phyloP scores from a whole-genome alignment of 2,329 filamentous ascomycete species.

The Elsinoe necatrix region DNA sequence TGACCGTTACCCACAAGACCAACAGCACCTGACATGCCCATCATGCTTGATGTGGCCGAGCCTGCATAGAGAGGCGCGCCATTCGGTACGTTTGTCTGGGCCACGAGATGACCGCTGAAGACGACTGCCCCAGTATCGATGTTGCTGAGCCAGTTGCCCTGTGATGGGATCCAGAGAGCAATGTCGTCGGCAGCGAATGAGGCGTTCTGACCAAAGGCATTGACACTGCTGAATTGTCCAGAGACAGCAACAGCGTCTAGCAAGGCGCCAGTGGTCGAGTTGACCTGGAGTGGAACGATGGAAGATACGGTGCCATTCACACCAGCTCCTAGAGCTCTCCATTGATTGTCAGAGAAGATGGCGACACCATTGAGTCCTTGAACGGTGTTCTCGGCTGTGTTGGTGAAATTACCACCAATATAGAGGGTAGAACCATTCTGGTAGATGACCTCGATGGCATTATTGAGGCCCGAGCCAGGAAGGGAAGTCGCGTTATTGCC shows the following conservation, averaged over 20 bases:
- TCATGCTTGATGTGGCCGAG: constrained; percentile 66
- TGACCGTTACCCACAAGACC: constrained; percentile 46
- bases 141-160: constrained; percentile 80
- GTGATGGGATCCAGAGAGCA: constrained; percentile 84
- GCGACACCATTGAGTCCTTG: constrained; percentile 68
- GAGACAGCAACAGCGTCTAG: constrained; percentile 73
- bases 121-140: constrained; percentile 54
- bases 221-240: constrained; percentile 67
- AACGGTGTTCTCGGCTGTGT: constrained; percentile 54
- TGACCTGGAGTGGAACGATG: constrained; percentile 70
- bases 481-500: constrained; percentile 54
- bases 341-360: constrained; percentile 64
- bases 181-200: constrained; percentile 63
- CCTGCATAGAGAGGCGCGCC: constrained; percentile 66
- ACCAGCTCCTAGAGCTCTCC: constrained; percentile 74
- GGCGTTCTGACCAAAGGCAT: constrained; percentile 55
- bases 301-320: constrained; percentile 69
- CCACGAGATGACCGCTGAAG: constrained; percentile 64
- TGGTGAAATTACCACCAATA: constrained; percentile 76
- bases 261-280: constrained; percentile 58
- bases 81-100: constrained; percentile 57
- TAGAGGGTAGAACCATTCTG: constrained; percentile 60
- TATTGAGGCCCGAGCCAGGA: constrained; percentile 68
- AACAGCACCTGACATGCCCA: constrained; percentile 64
- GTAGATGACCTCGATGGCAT: constrained; percentile 63